A percentile compares a stretch with the other conserved stretches of the same genome.
These are phyloP conservation scores for Neolentinus lepideus DNA, from an alignment of 1,284 basidiomycete genomes.

Conservation along the genomic window DNA sequence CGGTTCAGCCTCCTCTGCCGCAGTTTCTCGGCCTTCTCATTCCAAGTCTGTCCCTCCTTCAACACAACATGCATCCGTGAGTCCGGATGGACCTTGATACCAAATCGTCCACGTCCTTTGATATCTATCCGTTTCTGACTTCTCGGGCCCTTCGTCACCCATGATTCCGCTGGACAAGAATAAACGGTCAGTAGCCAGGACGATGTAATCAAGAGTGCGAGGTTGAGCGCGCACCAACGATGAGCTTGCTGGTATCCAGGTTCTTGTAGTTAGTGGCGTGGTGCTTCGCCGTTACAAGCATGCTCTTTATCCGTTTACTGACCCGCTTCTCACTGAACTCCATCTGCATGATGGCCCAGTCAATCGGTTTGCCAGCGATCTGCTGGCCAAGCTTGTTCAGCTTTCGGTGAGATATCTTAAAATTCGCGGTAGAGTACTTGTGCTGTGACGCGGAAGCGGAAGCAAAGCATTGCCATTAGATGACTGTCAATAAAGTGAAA, in stretches of 20 bases:
- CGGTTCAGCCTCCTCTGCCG: constrained; percentile 64
- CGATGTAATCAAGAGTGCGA: not conserved
- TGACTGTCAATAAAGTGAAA: too few relatives aligned
- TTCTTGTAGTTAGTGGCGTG: constrained; percentile 80
- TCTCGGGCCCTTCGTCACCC: constrained; percentile 84
- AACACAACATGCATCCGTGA: constrained; percentile 77
- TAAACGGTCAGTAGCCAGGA: constrained; percentile 5
- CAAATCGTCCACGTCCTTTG: constrained; percentile 79
- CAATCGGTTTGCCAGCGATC: constrained; percentile 84
- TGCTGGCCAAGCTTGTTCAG: constrained; percentile 84
- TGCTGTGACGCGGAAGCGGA: constrained; percentile 42
- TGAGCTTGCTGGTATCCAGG: constrained; percentile 64
- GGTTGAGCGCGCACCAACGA: constrained; percentile 62
- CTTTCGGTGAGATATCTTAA: constrained; percentile 93
- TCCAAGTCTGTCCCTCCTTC: constrained; percentile 77
- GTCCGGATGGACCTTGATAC: constrained; percentile 73
- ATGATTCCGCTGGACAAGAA: constrained; percentile 66
- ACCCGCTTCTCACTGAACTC: constrained; percentile 91
- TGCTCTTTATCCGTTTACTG: constrained; percentile 79
- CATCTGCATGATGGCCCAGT: constrained; percentile 95
- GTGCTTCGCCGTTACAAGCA: constrained; percentile 82
- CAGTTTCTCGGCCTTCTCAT: constrained; percentile 59
- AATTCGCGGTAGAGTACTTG: constrained; percentile 85
- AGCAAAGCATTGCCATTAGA: too few relatives aligned
- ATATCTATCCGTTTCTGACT: constrained; percentile 71